Conservation (phyloP, 106 monocot species). For the Amphibolis antarctica region DNA sequence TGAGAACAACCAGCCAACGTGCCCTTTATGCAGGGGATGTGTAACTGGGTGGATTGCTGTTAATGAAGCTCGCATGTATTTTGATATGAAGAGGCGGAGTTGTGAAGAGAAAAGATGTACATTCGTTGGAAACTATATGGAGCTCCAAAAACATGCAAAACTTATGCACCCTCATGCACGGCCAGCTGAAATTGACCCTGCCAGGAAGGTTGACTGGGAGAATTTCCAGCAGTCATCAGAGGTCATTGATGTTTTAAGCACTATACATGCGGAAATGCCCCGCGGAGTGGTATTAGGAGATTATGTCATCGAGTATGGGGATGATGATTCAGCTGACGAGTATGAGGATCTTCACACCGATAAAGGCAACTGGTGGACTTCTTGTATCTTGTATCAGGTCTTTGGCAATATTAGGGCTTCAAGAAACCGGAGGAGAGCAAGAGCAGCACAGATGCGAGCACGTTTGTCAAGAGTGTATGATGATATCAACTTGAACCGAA, state of each 20-base stretch:
- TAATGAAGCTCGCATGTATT: neutral
- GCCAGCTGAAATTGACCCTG: slow-evolving; percentile 9
- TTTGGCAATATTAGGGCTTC: slow-evolving; percentile 4
- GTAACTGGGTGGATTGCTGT: slow-evolving; percentile 5
- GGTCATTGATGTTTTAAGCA: slow-evolving; percentile 4
- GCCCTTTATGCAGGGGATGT: slow-evolving; percentile 11
- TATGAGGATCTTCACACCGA: slow-evolving; percentile 10
- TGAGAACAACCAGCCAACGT: slow-evolving; percentile 3
- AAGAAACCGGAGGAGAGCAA: slow-evolving; percentile 6
- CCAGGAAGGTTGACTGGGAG: slow-evolving; percentile 9
- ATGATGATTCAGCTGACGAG: slow-evolving; percentile 4
- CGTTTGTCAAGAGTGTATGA: neutral
- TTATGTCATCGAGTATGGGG: slow-evolving; percentile 8
- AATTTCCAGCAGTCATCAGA: slow-evolving; percentile 11
- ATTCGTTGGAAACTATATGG: slow-evolving; percentile 2
- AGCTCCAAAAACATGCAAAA: slow-evolving; percentile 4
- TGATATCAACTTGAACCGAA: neutral
- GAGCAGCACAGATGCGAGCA: neutral
- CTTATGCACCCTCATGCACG: slow-evolving; percentile 3
- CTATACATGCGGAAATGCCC: slow-evolving; percentile 1
- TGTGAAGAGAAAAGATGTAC: slow-evolving; percentile 8
- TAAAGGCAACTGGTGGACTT: slow-evolving; percentile 14
- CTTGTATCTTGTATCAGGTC: slow-evolving; percentile 5
- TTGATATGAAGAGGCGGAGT: slow-evolving; percentile 4
- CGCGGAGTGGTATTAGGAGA: slow-evolving; percentile 6